phyloP scores from a whole-genome alignment of 2,329 filamentous ascomycete species.

The Trichoderma asperellum region DNA sequence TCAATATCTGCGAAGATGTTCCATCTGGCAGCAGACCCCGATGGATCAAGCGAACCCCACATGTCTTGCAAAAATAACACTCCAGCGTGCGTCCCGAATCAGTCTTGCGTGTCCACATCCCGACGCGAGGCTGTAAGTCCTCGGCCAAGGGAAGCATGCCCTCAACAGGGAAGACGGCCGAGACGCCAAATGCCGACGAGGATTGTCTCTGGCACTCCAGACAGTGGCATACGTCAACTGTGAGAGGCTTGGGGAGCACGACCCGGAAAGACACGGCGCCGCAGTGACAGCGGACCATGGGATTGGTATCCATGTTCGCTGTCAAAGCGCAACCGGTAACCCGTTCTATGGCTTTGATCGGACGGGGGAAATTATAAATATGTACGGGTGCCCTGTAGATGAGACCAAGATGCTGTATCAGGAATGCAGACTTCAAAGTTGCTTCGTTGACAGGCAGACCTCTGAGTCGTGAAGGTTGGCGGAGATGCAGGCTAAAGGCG shows the following conservation, averaged over 20 bases:
- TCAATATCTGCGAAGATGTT: constrained; percentile 42
- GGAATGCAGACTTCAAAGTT: neutral
- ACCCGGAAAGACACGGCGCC: constrained; percentile 44
- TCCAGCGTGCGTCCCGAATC: constrained; percentile 48
- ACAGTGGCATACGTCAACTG: constrained; percentile 52
- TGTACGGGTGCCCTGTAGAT: neutral
- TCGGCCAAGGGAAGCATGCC: constrained; percentile 47
- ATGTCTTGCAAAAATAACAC: constrained; percentile 49
- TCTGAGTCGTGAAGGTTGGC: neutral
- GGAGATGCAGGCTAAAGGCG: constrained; percentile 1
- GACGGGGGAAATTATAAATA: neutral
- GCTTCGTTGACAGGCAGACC: neutral
- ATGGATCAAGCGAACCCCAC: constrained; percentile 54
- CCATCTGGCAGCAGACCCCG: constrained; percentile 46
- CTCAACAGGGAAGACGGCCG: constrained; percentile 48
- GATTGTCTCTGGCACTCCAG: constrained; percentile 51
- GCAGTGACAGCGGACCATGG: constrained; percentile 46
- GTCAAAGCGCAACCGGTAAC: neutral
- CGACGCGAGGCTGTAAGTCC: constrained; percentile 40
- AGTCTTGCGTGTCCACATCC: constrained; percentile 45
- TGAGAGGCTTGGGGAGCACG: constrained; percentile 41
- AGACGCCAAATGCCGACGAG: constrained; percentile 51
- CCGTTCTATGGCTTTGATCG: neutral
- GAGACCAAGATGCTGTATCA: neutral
- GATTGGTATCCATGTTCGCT: constrained; percentile 29